phyloP scores from a whole-genome alignment of 768 basidiomycete genomes.

The Leccinum subgranulosum region DNA sequence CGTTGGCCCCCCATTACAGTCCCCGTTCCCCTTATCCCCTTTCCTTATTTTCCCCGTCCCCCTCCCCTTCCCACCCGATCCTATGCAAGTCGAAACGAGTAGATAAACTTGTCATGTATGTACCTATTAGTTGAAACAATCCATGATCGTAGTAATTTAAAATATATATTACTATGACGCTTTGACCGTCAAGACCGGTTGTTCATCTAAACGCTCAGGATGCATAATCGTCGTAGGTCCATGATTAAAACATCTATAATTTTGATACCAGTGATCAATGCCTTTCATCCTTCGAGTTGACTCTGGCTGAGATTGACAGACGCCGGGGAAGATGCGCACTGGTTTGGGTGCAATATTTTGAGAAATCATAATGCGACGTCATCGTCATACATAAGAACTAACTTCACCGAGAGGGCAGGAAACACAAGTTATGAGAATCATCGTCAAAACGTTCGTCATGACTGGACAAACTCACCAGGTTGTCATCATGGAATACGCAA shows the following conservation, averaged over 20 bases:
- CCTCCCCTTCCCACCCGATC: not conserved
- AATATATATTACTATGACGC: not conserved
- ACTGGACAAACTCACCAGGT: not conserved
- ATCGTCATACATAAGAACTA: not conserved
- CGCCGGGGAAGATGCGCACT: not conserved
- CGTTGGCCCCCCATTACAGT: conserved; percentile 27
- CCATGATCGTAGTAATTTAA: not conserved
- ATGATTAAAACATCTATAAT: not conserved
- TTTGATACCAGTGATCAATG: not conserved
- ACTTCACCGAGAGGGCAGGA: not conserved
- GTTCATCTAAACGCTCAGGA: not conserved
- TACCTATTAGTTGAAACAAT: not conserved
- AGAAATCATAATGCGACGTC: not conserved
- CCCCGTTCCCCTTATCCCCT: too few species aligned
- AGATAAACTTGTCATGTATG: not conserved
- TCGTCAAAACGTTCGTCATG: not conserved
- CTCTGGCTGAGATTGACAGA: not conserved
- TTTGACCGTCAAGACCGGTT: not conserved
- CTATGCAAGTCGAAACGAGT: not conserved
- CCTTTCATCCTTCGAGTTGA: not conserved
- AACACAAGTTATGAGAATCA: not conserved
- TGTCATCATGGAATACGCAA: not conserved
- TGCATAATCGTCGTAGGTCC: not conserved
- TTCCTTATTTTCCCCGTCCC: not conserved
- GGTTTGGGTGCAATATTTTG: not conserved